Evolutionary conservation across 352 stramenopile genomes (phyloP).

Genomic region (Phytopythium delawarense): DNA sequence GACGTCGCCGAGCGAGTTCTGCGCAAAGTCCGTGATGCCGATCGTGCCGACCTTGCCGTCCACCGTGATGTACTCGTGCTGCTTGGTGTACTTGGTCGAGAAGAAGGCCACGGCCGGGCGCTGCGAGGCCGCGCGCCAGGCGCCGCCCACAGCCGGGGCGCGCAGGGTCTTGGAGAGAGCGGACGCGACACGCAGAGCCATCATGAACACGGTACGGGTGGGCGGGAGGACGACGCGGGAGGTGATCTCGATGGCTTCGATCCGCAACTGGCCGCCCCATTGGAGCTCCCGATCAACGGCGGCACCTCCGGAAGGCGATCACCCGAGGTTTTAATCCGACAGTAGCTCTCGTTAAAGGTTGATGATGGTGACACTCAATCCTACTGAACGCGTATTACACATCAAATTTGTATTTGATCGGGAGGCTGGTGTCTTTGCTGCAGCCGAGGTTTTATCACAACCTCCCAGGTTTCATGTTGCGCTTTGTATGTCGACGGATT

Average conservation of each 20-base stretch:
- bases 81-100: conserved; percentile 83
- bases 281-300: background rate
- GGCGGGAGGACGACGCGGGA: background rate
- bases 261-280: background rate
- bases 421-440: background rate
- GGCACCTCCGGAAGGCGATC: background rate
- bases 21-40: conserved; percentile 98
- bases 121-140: conserved; percentile 38
- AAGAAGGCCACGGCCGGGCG: conserved; percentile 47
- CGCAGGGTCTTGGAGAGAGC: conserved; percentile 53
- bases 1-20: conserved; percentile 95
- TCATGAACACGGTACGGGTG: conserved; percentile 4
- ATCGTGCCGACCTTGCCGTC: conserved; percentile 84
- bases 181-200: conserved; percentile 52
- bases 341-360: background rate
- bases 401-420: background rate
- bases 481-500: background rate
- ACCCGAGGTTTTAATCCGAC: background rate
- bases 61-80: conserved; percentile 84
- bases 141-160: conserved; percentile 15
- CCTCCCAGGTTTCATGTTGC: background rate
- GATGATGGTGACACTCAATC: background rate
- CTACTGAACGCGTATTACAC: background rate
- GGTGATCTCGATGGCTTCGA: background rate
- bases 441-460: background rate